Evolutionary conservation across 2,329 filamentous ascomycete species (phyloP).

Genomic region (Ophiosphaerella korrae): DNA sequence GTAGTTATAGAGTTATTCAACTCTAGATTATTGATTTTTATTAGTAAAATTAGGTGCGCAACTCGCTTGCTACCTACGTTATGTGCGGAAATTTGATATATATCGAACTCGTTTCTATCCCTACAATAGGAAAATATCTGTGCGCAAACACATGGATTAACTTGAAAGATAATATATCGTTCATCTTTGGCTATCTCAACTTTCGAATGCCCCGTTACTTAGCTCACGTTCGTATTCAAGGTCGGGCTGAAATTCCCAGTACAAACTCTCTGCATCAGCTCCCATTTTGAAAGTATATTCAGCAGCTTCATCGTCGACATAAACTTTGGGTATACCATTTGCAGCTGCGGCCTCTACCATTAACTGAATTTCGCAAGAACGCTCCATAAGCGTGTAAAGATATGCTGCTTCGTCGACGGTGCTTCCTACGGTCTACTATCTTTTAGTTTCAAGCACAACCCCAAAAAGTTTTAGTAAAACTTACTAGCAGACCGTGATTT

Average conservation of each 20-base stretch:
- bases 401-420: conserved; percentile 79
- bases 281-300: conserved; percentile 58
- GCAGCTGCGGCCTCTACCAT: conserved; percentile 69
- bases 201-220: conserved; percentile 30
- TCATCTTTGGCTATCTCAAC: background rate
- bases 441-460: conserved; percentile 5
- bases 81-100: no score
- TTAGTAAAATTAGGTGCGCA: no score
- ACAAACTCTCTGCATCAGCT: conserved; percentile 55
- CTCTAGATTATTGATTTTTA: no score
- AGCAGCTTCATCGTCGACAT: conserved; percentile 62
- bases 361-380: conserved; percentile 71
- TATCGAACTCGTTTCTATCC: no score
- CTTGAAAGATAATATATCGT: no score
- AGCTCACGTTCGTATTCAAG: conserved; percentile 52
- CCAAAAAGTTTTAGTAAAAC: background rate
- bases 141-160: no score
- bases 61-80: no score
- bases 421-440: conserved; percentile 62
- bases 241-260: conserved; percentile 60
- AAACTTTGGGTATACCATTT: conserved; percentile 57
- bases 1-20: no score
- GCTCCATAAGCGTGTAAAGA: conserved; percentile 70
- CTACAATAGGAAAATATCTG: no score
- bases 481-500: conserved; percentile 70